Evolutionary conservation across 805 yeast species (phyloP).

Genomic region (Spathaspora arborariae): DNA sequence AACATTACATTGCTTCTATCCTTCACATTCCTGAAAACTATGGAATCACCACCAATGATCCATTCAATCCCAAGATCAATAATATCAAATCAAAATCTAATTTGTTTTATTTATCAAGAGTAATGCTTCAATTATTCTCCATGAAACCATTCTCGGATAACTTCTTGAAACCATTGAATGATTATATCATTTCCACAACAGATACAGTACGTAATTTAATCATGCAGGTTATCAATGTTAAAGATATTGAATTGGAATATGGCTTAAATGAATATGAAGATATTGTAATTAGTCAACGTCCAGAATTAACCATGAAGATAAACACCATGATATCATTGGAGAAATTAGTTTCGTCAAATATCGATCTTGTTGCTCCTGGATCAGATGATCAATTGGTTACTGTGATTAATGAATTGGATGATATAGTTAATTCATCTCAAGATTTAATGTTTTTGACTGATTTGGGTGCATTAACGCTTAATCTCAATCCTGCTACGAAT

Average conservation of each 20-base stretch:
- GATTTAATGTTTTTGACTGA: constrained; percentile 49
- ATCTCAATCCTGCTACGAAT: constrained; percentile 50
- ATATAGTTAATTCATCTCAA: constrained; percentile 32
- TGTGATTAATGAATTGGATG: constrained; percentile 38
- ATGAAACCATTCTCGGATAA: constrained; percentile 70
- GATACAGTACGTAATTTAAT: constrained; percentile 46
- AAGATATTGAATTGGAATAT: constrained; percentile 56
- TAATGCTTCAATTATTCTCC: constrained; percentile 60
- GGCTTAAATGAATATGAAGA: constrained; percentile 68
- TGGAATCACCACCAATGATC: constrained; percentile 42
- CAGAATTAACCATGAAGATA: constrained; percentile 40
- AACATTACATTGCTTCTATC: constrained; percentile 45
- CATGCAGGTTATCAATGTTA: constrained; percentile 47
- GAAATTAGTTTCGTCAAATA: constrained; percentile 36
- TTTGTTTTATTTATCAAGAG: constrained; percentile 51
- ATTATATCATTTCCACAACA: constrained; percentile 52
- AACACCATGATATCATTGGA: constrained; percentile 47
- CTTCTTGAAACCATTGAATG: constrained; percentile 77
- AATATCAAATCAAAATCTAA: constrained; percentile 39
- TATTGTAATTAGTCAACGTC: constrained; percentile 46
- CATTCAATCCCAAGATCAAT: constrained; percentile 17
- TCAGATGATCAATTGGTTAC: constrained; percentile 53
- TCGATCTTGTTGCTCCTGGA: constrained; percentile 44
- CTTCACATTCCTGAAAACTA: constrained; percentile 53
- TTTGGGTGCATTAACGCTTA: constrained; percentile 50